phyloP scores from a whole-genome alignment of 164 flowering plant genomes.

The Annona cherimola region DNA sequence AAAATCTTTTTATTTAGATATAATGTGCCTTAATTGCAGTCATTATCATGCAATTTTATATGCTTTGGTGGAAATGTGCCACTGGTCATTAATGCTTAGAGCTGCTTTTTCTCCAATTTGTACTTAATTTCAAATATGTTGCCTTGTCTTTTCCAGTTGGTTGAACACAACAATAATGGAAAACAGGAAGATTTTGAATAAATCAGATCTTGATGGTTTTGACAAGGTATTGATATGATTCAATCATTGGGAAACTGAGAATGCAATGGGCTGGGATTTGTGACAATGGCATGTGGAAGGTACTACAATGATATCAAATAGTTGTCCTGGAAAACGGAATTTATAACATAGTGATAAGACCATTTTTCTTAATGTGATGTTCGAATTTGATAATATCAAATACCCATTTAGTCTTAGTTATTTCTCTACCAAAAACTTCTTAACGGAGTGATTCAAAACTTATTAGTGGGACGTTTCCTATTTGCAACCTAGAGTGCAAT shows the following conservation, averaged over 20 bases:
- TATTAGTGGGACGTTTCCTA: not conserved
- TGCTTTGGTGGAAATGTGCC: too few relatives aligned
- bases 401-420: too few relatives aligned
- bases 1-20: too few relatives aligned
- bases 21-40: too few relatives aligned
- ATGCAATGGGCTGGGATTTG: not conserved
- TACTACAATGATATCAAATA: not conserved
- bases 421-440: too few relatives aligned
- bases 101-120: not conserved
- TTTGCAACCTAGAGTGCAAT: conserved; percentile 29
- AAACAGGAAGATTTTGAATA: conserved; percentile 69
- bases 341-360: too few relatives aligned
- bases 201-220: conserved; percentile 84
- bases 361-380: too few relatives aligned
- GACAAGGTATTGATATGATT: conserved; percentile 56
- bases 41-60: too few relatives aligned
- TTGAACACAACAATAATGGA: conserved; percentile 92
- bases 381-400: too few relatives aligned
- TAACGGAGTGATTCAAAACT: too few relatives aligned
- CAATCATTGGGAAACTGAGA: not conserved
- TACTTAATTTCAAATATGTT: not conserved
- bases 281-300: not conserved
- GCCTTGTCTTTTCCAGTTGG: conserved; percentile 55
- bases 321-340: too few relatives aligned
- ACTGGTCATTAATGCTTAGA: too few relatives aligned